These are phyloP conservation scores for Lactarius hengduanensis DNA, from an alignment of 768 basidiomycete genomes.

Conservation along the genomic window DNA sequence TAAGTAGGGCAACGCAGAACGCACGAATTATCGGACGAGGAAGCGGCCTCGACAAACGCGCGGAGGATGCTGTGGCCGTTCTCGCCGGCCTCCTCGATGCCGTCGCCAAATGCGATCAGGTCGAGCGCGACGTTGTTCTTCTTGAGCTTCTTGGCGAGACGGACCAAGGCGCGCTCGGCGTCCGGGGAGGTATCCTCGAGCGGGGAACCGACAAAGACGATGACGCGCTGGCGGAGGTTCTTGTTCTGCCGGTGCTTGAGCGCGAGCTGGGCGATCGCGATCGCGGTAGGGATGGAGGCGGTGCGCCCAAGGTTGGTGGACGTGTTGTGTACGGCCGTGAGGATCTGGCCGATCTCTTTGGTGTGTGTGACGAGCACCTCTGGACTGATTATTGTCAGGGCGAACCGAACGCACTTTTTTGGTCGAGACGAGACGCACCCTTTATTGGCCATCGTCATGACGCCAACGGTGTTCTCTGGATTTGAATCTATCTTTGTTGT, in stretches of 20 bases:
- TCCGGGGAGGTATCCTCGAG: slow-evolving; percentile 67
- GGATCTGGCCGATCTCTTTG: slow-evolving; percentile 90
- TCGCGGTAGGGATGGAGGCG: slow-evolving; percentile 85
- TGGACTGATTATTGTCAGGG: slow-evolving; percentile 50
- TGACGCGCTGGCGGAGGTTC: slow-evolving; percentile 93
- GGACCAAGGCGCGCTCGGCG: slow-evolving; percentile 70
- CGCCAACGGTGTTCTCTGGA: slow-evolving; percentile 94
- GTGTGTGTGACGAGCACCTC: slow-evolving; percentile 96
- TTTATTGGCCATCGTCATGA: slow-evolving; percentile 98
- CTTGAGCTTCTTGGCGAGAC: slow-evolving; percentile 95
- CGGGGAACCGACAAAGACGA: slow-evolving; percentile 92
- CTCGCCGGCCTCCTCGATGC: slow-evolving; percentile 59
- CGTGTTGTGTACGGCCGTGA: slow-evolving; percentile 71
- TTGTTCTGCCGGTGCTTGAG: slow-evolving; percentile 98
- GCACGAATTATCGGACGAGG: slow-evolving; percentile 83
- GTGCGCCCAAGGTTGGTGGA: slow-evolving; percentile 73
- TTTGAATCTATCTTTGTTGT: slow-evolving; percentile 93
- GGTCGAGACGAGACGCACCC: slow-evolving; percentile 55
- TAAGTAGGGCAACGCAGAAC: slow-evolving; percentile 35
- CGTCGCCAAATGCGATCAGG: slow-evolving; percentile 87
- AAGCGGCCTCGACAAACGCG: slow-evolving; percentile 80
- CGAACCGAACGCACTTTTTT: not conserved
- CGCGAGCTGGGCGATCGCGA: slow-evolving; percentile 92
- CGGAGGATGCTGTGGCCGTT: slow-evolving; percentile 69
- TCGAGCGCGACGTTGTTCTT: slow-evolving; percentile 99